Conservation (phyloP, 1,284 basidiomycete species). For the Heterobasidion annosum region DNA sequence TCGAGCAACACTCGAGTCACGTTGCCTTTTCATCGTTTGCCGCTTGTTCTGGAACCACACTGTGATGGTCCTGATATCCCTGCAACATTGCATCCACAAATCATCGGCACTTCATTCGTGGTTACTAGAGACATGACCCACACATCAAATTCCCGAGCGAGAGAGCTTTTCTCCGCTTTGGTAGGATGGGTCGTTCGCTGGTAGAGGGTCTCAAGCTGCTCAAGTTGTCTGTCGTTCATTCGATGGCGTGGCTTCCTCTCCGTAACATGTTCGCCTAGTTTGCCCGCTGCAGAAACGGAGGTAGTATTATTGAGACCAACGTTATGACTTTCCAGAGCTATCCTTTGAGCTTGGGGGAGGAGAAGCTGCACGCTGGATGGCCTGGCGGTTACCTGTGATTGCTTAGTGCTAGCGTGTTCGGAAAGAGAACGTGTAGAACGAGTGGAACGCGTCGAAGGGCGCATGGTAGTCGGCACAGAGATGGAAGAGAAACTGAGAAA, state of each 20-base stretch:
- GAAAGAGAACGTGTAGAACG: constrained; percentile 6
- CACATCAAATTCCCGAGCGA: constrained; percentile 29
- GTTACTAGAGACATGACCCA: constrained; percentile 16
- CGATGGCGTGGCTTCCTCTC: constrained; percentile 27
- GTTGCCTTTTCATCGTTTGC: constrained; percentile 30
- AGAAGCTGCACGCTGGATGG: not conserved
- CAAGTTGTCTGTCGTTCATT: constrained; percentile 28
- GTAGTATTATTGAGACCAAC: not conserved
- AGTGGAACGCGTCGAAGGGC: constrained; percentile 14
- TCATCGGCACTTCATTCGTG: not conserved
- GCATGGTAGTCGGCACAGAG: constrained; percentile 7
- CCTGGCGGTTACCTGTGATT: not conserved
- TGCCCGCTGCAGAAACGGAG: not conserved
- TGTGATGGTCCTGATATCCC: constrained; percentile 38
- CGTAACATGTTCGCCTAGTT: not conserved
- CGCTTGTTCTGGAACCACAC: constrained; percentile 47
- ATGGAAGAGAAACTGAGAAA: not conserved
- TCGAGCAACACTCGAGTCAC: not conserved
- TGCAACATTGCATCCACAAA: constrained; percentile 8
- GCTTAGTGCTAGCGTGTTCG: not conserved
- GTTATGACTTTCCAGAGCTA: not conserved
- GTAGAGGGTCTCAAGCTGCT: constrained; percentile 29
- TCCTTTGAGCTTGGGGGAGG: not conserved
- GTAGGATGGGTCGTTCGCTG: constrained; percentile 28
- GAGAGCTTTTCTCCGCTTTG: constrained; percentile 25